Evolutionary conservation across 352 stramenopile genomes (phyloP), one percentile per base, ranked within the genome.

Genomic region (Peronospora farinosa): DNA sequence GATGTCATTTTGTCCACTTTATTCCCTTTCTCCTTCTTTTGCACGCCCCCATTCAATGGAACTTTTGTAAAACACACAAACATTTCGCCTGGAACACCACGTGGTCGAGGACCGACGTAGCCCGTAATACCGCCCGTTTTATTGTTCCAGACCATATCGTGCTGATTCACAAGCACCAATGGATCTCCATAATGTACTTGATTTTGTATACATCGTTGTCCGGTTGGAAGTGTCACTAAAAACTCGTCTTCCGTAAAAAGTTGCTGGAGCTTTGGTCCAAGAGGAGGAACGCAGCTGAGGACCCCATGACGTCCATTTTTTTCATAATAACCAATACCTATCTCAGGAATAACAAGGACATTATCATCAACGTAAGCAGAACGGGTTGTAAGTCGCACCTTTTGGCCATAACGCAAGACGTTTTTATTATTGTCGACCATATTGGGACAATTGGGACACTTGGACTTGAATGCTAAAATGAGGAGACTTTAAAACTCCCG

Each of bases 111-210:
- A 0, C 82, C 82, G 8, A 92, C 65, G 53, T 92, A 92, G 19
- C 82, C 82, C 35, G 82, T 92, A 61, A 92, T 91, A 27, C 82
- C 82, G 40, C 82, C 79, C 7, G 82, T 92, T 64, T 92, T 92
- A 60, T 92, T 92, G 69, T 92, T 92, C 82, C 79, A 92, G 28
- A 91, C 82, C 67, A 88, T 70, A 15, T 75, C 74, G 48, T 87
- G 71, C 60, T 91, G 82, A 59, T 92, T 91, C 52, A 92, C 75
- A 28, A 92, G 75, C 51, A 91, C 82, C 19, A 92, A 48, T 5
- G 73, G 61, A 47, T 89, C 72, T 36, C 79, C 77, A 42, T 88
- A 92, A 52, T 84, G 65, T 31, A 93, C 78, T 10, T 65, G 47
- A 2, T 86, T 76, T 3, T 71, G 74, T 0, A 38, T 27, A 9